These are phyloP conservation scores for Claviceps monticola DNA, from an alignment of 2,329 filamentous ascomycete genomes.

Conservation along the genomic window DNA sequence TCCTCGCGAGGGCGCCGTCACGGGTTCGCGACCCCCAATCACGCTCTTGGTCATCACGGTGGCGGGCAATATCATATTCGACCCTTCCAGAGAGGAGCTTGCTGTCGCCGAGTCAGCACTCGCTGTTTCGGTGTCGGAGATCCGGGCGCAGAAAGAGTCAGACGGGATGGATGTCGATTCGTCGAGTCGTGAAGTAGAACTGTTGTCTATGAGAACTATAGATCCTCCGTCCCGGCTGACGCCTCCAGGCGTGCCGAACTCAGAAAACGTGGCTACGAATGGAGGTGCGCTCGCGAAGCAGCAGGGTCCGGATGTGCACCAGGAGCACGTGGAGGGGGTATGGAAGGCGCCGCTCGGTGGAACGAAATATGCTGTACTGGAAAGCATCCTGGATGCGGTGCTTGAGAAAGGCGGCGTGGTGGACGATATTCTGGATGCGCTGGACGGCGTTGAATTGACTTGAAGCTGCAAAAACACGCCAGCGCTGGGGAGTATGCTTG, in stretches of 20 bases:
- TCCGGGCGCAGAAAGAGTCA: slow-evolving; percentile 10
- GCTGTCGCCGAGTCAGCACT: slow-evolving; percentile 83
- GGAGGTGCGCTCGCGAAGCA: slow-evolving; percentile 22
- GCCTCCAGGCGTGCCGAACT: slow-evolving; percentile 53
- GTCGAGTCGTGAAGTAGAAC: slow-evolving; percentile 32
- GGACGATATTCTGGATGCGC: slow-evolving; percentile 69
- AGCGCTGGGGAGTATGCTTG: not conserved
- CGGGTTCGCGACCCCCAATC: slow-evolving; percentile 54
- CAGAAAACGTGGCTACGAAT: slow-evolving; percentile 42
- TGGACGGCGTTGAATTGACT: slow-evolving; percentile 61
- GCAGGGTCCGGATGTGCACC: slow-evolving; percentile 29
- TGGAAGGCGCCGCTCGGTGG: slow-evolving; percentile 82
- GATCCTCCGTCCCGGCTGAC: slow-evolving; percentile 63
- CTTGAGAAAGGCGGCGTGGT: slow-evolving; percentile 67
- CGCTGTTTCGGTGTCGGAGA: slow-evolving; percentile 63
- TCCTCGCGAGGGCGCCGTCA: slow-evolving; percentile 29
- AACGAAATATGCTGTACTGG: slow-evolving; percentile 59
- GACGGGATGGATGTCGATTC: slow-evolving; percentile 28
- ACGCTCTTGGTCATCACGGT: slow-evolving; percentile 83
- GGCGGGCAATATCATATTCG: slow-evolving; percentile 82
- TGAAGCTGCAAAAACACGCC: slow-evolving; percentile 17
- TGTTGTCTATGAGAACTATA: slow-evolving; percentile 58
- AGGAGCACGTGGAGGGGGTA: slow-evolving; percentile 49
- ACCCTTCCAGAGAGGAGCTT: slow-evolving; percentile 81
- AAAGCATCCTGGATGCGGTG: slow-evolving; percentile 62